Percentiles rank a stretch among this genome's conserved stretches.
These are phyloP conservation scores for Candida adriatica DNA, from an alignment of 805 yeast genomes.

Conservation along the genomic window DNA sequence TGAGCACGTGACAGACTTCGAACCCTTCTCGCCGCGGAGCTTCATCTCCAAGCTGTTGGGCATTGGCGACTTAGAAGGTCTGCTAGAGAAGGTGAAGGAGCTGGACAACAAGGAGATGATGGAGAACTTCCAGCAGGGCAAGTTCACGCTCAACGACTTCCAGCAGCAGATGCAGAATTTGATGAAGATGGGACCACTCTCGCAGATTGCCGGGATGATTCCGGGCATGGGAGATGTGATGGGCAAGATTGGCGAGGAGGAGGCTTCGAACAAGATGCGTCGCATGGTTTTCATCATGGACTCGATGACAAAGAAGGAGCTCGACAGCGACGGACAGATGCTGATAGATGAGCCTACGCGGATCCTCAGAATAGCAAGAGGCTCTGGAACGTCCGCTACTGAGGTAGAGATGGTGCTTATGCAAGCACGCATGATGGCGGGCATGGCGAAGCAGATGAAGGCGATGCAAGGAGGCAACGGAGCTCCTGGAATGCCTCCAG, in stretches of 20 bases:
- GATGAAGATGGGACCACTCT: constrained; percentile 93
- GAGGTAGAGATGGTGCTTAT: constrained; percentile 89
- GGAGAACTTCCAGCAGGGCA: constrained; percentile 92
- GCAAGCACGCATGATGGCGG: constrained; percentile 92
- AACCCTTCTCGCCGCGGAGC: constrained; percentile 81
- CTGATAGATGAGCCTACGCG: constrained; percentile 79
- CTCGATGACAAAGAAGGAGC: constrained; percentile 89
- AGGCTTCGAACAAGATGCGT: constrained; percentile 76
- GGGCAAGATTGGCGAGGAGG: constrained; percentile 87
- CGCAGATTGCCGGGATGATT: constrained; percentile 91
- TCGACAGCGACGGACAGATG: constrained; percentile 81
- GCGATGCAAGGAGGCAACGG: constrained; percentile 30
- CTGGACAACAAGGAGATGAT: constrained; percentile 85
- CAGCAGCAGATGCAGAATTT: constrained; percentile 93
- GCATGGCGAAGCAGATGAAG: constrained; percentile 28
- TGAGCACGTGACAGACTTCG: constrained; percentile 91
- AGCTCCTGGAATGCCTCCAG: constrained; percentile 43
- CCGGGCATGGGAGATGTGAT: constrained; percentile 88
- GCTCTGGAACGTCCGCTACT: constrained; percentile 86
- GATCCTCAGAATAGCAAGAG: constrained; percentile 85
- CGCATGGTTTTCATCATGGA: constrained; percentile 89
- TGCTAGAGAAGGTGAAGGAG: constrained; percentile 90
- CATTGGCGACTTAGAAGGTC: constrained; percentile 90
- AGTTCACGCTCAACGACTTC: constrained; percentile 84
- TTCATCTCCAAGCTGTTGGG: constrained; percentile 91